These are phyloP conservation scores for Mrakia frigida DNA, from an alignment of 768 basidiomycete genomes.

Conservation along the genomic window DNA sequence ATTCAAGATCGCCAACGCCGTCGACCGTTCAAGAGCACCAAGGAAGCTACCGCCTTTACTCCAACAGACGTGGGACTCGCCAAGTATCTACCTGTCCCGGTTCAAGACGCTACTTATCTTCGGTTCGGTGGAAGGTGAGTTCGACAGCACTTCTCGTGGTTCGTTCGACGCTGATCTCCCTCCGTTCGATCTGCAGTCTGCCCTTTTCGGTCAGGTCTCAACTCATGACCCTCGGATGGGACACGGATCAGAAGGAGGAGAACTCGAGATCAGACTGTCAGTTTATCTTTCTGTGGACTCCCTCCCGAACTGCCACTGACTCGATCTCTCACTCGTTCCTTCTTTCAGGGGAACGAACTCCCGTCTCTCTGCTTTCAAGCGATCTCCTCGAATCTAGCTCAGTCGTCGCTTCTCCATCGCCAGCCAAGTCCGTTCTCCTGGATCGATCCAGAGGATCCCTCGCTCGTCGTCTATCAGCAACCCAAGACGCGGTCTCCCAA, in stretches of 20 bases:
- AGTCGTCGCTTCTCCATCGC: background rate
- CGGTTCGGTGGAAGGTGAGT: slow-evolving; percentile 43
- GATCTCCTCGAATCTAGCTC: background rate
- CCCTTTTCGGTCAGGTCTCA: slow-evolving; percentile 62
- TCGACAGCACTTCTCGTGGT: background rate
- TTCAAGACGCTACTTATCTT: slow-evolving; percentile 51
- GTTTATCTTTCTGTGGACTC: background rate
- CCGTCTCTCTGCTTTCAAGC: slow-evolving; percentile 61
- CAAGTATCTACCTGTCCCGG: slow-evolving; percentile 56
- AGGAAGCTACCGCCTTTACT: slow-evolving; percentile 66
- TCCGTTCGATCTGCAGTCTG: slow-evolving; percentile 41
- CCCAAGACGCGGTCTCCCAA: background rate
- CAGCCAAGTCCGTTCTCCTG: background rate
- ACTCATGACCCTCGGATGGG: slow-evolving; percentile 71
- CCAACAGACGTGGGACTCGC: slow-evolving; percentile 68
- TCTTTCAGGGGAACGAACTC: slow-evolving; percentile 55
- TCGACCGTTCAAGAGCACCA: slow-evolving; percentile 62
- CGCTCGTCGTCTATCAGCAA: background rate
- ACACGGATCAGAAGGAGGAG: slow-evolving; percentile 47
- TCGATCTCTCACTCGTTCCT: background rate
- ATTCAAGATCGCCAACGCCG: slow-evolving; percentile 59
- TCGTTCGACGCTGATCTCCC: background rate
- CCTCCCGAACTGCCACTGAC: background rate
- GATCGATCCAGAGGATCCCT: background rate
- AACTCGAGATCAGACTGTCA: slow-evolving; percentile 39